A percentile compares a stretch with the other conserved stretches of the same genome.
Evolutionary conservation across 2,329 filamentous ascomycete genomes (phyloP).

Genomic region (Cytospora piceae): DNA sequence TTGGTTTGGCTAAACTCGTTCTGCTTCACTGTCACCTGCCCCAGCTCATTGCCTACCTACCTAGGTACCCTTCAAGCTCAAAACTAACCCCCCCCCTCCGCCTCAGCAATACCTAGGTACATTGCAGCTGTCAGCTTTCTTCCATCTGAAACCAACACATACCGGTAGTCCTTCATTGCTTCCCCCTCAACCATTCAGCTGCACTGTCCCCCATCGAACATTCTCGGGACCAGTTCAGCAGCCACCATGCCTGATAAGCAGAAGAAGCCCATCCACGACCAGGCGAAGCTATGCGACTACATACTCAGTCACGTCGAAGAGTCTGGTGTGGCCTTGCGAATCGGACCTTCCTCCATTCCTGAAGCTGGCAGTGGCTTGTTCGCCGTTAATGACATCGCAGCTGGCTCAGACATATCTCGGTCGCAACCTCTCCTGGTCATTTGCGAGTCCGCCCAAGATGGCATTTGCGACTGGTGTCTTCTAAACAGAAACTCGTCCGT

Average conservation of each 20-base stretch:
- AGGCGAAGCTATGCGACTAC: conserved; percentile 22
- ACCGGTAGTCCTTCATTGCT: neutral
- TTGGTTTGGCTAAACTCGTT: too few species aligned
- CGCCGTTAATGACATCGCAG: conserved; percentile 25
- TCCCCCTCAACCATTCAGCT: too few species aligned
- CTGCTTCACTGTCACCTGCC: neutral
- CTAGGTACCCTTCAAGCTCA: neutral
- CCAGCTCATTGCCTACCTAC: neutral
- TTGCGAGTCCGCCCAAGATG: conserved; percentile 27
- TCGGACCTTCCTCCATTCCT: conserved; percentile 30
- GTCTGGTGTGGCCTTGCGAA: conserved; percentile 10
- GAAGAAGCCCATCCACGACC: conserved; percentile 20
- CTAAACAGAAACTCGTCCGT: conserved; percentile 26
- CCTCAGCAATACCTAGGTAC: neutral
- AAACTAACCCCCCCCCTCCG: too few species aligned
- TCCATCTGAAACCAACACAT: too few species aligned
- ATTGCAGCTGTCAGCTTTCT: neutral
- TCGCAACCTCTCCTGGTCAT: conserved; percentile 31
- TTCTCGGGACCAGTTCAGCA: neutral
- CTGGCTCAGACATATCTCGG: conserved; percentile 37
- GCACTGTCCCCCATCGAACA: neutral
- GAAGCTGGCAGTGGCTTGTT: conserved; percentile 37
- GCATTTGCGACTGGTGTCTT: conserved; percentile 38
- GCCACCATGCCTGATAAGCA: conserved; percentile 12
- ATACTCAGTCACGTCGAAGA: conserved; percentile 15